Evolutionary conservation across 352 stramenopile species (phyloP).

Genomic region (Globisporangium spinosum): DNA sequence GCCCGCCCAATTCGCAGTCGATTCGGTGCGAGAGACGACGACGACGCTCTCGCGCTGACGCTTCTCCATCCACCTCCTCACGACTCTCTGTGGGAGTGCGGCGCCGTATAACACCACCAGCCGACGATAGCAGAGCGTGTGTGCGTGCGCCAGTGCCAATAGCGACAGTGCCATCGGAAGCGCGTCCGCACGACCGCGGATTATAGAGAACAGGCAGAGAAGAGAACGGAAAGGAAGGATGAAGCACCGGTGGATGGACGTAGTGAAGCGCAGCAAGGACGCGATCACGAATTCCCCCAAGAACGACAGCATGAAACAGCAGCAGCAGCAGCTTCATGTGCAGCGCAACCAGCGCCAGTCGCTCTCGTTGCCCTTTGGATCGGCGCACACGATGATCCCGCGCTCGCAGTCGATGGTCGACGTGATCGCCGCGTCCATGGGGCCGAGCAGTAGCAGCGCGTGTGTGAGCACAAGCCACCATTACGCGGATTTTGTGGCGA

Average conservation of each 20-base stretch:
- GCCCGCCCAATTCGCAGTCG: too few relatives aligned
- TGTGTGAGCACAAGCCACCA: neutral
- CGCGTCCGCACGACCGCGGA: too few relatives aligned
- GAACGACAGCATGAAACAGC: slow-evolving; percentile 14
- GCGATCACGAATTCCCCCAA: slow-evolving; percentile 34
- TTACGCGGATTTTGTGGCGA: neutral
- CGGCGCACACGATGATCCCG: slow-evolving; percentile 12
- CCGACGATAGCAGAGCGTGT: too few relatives aligned
- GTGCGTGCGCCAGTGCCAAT: too few relatives aligned
- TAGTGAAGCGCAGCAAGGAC: slow-evolving; percentile 48
- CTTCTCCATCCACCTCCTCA: too few relatives aligned
- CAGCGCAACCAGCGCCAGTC: slow-evolving; percentile 19
- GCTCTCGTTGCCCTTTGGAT: slow-evolving; percentile 21
- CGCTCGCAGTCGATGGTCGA: slow-evolving; percentile 19
- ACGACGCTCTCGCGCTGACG: too few relatives aligned
- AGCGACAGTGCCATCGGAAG: too few relatives aligned
- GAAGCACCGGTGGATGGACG: slow-evolving; percentile 72
- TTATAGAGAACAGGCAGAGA: neutral
- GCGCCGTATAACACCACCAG: too few relatives aligned
- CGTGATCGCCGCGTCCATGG: slow-evolving; percentile 16
- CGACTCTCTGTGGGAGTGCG: too few relatives aligned
- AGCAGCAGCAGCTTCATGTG: slow-evolving; percentile 10
- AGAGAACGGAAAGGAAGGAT: slow-evolving; percentile 28
- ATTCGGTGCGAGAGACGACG: too few relatives aligned
- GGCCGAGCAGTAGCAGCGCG: neutral